Evolutionary conservation across 78 protist species (phyloP), one percentile per base, ranked within the genome.

Genomic region (Speleostelium caveatum): DNA sequence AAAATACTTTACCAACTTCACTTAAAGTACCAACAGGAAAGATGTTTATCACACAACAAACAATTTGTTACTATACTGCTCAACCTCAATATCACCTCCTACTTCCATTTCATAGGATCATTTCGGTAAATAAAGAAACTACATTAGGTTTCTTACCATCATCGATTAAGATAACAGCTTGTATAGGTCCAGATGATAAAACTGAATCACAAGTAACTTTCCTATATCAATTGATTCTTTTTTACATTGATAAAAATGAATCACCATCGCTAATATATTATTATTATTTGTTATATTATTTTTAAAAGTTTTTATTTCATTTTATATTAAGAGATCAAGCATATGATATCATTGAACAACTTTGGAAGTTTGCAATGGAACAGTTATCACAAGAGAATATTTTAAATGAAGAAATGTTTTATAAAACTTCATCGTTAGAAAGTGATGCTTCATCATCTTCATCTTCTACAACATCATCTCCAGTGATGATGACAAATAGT

Each of bases 101-200:
- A n/a, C 6, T 83, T 32, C 90, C 90, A 83, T 83, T 83, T 41
- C 7, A 17, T 22, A 68, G 33, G 28, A 63, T 83, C 3, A 67
- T 53, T 14, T 51, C 90, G 26, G 69, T 83, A 39, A 38, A 24
- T 12, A 83, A 83, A 28, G 90, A 83, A 49, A 58, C 67, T n/a
- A 12, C 90, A 42, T 73, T 83, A 38, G 90, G 90, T 16, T 83
- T 83, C n/a, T 39, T 83, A 24, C 90, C 90, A 41, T 33, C 32
- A 42, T 55, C 90, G 0, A 83, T 83, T 41, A 83, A 58, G 42
- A 69, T 83, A 2, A 55, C 32, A 45, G 76, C 79, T 24, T 69
- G 78, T 59, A 58, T 83, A 42, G 90, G 90, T 1, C 90, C 90
- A 14, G 90, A 83, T 32, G 78, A 68, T 24, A 83, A 69, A 33